A percentile compares a stretch with the other conserved stretches of the same genome.
Conservation (phyloP, 768 basidiomycete species). For the Auriscalpium vulgare region DNA sequence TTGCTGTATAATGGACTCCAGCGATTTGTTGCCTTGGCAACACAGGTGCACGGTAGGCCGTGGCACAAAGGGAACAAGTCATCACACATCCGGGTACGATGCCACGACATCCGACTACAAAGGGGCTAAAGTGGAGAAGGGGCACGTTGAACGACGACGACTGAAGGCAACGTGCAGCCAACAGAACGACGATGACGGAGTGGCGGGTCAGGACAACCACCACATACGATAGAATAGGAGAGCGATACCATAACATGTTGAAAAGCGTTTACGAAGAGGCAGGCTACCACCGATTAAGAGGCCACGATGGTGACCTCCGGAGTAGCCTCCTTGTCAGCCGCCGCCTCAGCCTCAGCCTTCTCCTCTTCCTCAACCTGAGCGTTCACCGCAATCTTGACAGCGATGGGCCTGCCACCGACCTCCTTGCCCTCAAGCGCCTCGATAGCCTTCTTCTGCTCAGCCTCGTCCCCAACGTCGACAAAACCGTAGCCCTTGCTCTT, state of each 20-base stretch:
- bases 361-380: slow-evolving; percentile 43
- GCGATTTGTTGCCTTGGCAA: too few species aligned
- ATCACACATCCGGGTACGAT: background rate
- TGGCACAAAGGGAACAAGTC: background rate
- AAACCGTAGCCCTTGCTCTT: slow-evolving; percentile 97
- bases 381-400: slow-evolving; percentile 95
- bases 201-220: background rate
- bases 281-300: slow-evolving; percentile 6
- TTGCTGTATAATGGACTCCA: too few species aligned
- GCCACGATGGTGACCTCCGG: slow-evolving; percentile 13
- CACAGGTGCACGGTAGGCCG: background rate
- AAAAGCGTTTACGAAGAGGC: background rate
- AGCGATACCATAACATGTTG: slow-evolving; percentile 6
- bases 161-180: slow-evolving; percentile 29
- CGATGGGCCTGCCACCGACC: slow-evolving; percentile 75
- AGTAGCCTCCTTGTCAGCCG: slow-evolving; percentile 7
- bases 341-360: slow-evolving; percentile 16
- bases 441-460: slow-evolving; percentile 88
- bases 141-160: slow-evolving; percentile 17
- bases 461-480: slow-evolving; percentile 87
- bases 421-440: slow-evolving; percentile 82
- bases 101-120: slow-evolving; percentile 21
- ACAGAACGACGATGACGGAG: slow-evolving; percentile 20
- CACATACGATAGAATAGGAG: slow-evolving; percentile 15
- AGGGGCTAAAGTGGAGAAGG: slow-evolving; percentile 23